phyloP scores from a whole-genome alignment of 164 flowering plant genomes.

The Annona cherimola region DNA sequence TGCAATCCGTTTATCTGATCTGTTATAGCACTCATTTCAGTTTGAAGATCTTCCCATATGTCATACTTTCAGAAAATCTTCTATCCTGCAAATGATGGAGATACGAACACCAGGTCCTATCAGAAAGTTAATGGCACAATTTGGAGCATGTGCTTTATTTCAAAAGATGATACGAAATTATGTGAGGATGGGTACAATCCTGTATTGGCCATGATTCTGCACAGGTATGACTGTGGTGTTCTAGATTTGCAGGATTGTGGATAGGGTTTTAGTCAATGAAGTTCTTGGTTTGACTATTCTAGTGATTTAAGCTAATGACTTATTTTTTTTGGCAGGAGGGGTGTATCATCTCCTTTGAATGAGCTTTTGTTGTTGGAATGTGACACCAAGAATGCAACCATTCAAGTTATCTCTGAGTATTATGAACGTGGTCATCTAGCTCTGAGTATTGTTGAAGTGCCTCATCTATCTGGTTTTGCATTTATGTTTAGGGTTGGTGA shows the following conservation, averaged over 20 bases:
- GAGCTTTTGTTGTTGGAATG: conserved; percentile 70
- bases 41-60: conserved; percentile 17
- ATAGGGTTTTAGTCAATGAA: conserved; percentile 3
- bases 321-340: conserved; percentile 39
- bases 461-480: conserved; percentile 64
- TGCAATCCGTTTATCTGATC: conserved; percentile 5
- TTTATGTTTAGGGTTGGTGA: conserved; percentile 82
- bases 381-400: conserved; percentile 41
- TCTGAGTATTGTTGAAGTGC: conserved; percentile 70
- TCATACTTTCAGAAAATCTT: conserved; percentile 49
- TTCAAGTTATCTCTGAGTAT: conserved; percentile 51
- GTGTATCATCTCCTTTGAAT: conserved; percentile 42
- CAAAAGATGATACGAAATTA: conserved; percentile 37
- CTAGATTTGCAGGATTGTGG: not conserved
- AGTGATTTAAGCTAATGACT: not conserved
- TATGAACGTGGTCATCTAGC: conserved; percentile 71
- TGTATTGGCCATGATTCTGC: conserved; percentile 69
- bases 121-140: conserved; percentile 63
- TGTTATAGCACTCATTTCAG: conserved; percentile 7
- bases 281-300: conserved; percentile 7
- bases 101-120: conserved; percentile 16
- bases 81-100: conserved; percentile 57
- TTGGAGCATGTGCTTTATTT: conserved; percentile 97
- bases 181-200: conserved; percentile 42
- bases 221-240: conserved; percentile 39